A percentile compares a stretch with the other conserved stretches of the same genome.
phyloP scores from a whole-genome alignment of 805 yeast species.

The Metschnikowia arizonensis region DNA sequence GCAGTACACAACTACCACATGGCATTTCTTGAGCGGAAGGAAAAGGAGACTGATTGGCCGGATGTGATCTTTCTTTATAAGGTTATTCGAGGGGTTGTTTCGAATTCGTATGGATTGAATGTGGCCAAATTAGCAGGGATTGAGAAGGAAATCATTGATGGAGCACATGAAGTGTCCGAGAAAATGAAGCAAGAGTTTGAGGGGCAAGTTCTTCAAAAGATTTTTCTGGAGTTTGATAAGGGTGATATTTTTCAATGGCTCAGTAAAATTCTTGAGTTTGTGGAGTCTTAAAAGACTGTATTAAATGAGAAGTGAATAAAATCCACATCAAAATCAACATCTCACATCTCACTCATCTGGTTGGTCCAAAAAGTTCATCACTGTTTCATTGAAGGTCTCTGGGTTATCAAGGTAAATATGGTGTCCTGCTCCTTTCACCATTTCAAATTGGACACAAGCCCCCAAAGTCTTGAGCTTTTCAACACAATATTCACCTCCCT shows the following conservation, averaged over 20 bases:
- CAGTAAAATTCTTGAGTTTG: not conserved
- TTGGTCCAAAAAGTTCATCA: constrained; percentile 22
- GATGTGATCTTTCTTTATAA: constrained; percentile 39
- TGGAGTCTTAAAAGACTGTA: not conserved
- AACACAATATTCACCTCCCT: constrained; percentile 35
- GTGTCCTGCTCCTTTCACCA: constrained; percentile 38
- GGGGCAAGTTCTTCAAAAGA: constrained; percentile 4
- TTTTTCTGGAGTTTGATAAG: constrained; percentile 2
- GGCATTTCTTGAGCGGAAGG: constrained; percentile 51
- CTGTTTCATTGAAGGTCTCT: constrained; percentile 24
- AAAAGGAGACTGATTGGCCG: constrained; percentile 23
- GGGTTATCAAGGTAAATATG: constrained; percentile 43
- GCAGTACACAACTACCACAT: constrained; percentile 61
- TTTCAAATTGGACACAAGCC: constrained; percentile 17
- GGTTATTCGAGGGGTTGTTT: constrained; percentile 35
- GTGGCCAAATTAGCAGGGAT: constrained; percentile 77
- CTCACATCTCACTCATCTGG: too few relatives aligned
- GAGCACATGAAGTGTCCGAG: constrained; percentile 42
- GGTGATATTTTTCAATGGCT: constrained; percentile 5
- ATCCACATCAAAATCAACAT: too few relatives aligned
- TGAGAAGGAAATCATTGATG: constrained; percentile 41
- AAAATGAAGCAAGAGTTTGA: constrained; percentile 27
- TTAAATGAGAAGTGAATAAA: too few relatives aligned
- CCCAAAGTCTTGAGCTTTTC: constrained; percentile 22
- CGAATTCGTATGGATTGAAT: constrained; percentile 76